Conservation (phyloP, 1,284 basidiomycete species). For the Puccinia hordei region DNA sequence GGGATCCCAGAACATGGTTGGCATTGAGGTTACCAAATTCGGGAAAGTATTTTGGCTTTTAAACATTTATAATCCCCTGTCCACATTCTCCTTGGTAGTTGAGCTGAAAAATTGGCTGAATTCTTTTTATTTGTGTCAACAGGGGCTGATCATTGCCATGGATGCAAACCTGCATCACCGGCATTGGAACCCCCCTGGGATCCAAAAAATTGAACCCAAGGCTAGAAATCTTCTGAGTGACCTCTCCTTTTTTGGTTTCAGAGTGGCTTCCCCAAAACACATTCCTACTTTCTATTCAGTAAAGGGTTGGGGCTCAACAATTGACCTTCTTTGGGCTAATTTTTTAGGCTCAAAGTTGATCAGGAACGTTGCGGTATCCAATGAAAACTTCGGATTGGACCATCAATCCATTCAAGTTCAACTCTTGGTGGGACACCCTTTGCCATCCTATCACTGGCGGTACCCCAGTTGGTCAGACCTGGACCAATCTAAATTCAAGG, state of each 20-base stretch:
- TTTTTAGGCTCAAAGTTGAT: too few relatives aligned
- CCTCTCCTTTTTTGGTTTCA: neutral
- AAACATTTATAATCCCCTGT: conserved; percentile 15
- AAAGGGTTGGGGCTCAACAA: too few relatives aligned
- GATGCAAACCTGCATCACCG: too few relatives aligned
- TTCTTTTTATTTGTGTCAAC: neutral
- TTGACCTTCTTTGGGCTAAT: too few relatives aligned
- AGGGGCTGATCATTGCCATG: neutral
- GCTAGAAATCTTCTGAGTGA: neutral
- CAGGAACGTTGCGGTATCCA: too few relatives aligned
- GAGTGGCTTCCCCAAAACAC: too few relatives aligned
- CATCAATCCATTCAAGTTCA: neutral
- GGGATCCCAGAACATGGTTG: neutral
- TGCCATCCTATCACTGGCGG: neutral
- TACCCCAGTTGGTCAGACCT: neutral
- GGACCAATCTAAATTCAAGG: neutral
- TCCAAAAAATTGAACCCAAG: neutral
- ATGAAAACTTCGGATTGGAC: too few relatives aligned
- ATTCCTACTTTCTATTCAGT: too few relatives aligned
- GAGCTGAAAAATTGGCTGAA: conserved; percentile 3
- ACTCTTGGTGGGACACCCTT: neutral
- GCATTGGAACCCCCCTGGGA: conserved; percentile 3
- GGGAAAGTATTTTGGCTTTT: neutral
- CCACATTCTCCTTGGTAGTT: neutral
- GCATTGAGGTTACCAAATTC: neutral